Base-by-base conservation (phyloP, 2,329 filamentous ascomycete genomes). In the Fusarium algeriense region DNA sequence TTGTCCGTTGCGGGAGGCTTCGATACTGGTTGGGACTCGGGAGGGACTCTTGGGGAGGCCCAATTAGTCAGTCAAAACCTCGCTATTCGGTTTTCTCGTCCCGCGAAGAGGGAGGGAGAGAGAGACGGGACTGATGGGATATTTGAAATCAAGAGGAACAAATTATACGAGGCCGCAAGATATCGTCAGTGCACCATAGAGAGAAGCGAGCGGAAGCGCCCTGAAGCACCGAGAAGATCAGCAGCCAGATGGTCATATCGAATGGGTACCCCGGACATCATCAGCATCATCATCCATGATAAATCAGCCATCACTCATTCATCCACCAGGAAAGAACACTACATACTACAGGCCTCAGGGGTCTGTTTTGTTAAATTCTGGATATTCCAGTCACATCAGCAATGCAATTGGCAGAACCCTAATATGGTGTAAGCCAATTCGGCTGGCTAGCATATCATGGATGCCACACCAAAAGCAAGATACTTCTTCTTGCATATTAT, bases 201-300 rank as follows among this genome's bases (percentile, higher is more conserved):
- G 37, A 67, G 69, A 53, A 70, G 50, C 35, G 59, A 34, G 61
- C 40, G 45, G 69, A 72, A 73, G 49, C 54, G 40, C 52, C 69
- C 46, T 65, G 65, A 60, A 70, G 53, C 53, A 57, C 43, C 48
- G 50, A 52, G 41, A 70, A 59, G 67, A 70, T 67, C 66, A 72
- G 56, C 69, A 70, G 61, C 60, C 46, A 59, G 58, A 49, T 63
- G 38, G 54, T 54, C 62, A 63, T 60, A 48, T 53, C 52, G 30
- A 49, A 64, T 58, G 59, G 43, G 37, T 52, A 64, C 46, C 43
- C 46, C 14, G 52, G 63, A 48, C 63, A 66, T 67, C 60, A 65
- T 55, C 64, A 69, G 49, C 64, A 38, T 49, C 69, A 73, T 73
- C 70, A 73, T 71, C 57, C 66, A 72, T 67, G 60, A 65, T 69